Evolutionary conservation across 1,284 basidiomycete species (phyloP), one percentile per base, ranked within the genome.

Genomic region (Anthracocystis walkeri): DNA sequence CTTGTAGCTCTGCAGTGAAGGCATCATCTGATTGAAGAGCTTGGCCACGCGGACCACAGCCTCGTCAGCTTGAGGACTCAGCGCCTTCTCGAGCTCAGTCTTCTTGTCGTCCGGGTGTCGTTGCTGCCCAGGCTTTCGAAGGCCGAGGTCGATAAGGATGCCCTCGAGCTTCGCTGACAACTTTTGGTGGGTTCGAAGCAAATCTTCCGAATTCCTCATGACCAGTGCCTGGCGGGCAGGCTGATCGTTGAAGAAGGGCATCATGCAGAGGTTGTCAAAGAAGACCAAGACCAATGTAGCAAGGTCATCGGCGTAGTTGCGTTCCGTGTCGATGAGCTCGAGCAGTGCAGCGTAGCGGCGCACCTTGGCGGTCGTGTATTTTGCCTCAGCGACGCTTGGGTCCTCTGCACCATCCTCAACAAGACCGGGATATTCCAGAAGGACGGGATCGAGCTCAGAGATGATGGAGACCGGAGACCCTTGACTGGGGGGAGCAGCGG

Each of bases 301-400:
- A 5, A 85, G 70, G 44, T 85, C 83, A n/a, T 80, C 77, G 21
- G 79, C 78, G 33, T 84, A 85, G 59, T 79, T 80, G 29, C 75
- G 74, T 41, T 85, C 83, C 4, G 83, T 85, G 58, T 83, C 82
- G 38, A 80, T 68, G 18, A 85, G 70, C 53, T 85, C 83, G 27
- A 84, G 50, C n/a, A 85, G 57, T 1, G 82, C 78, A 18, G 78
- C 72, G 35, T 78, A 78, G 7, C 79, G 63, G 23, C 77, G 70
- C 16, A 81, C 41, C 20, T 73, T 71, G 46, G 75, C 65, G 1
- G 51, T 65, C 7, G 62, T 59, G 48, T 49, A 60, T 21, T 69
- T 66, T 11, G 70, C 51, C 11, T 70, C 75, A 6, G 49, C 55
- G 18, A 62, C 14, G 31, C 40, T 46, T 6, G 59, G 44, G 20